Conservation (phyloP, 2,329 filamentous ascomycete species). For the Colletotrichum lindemuthianum region DNA sequence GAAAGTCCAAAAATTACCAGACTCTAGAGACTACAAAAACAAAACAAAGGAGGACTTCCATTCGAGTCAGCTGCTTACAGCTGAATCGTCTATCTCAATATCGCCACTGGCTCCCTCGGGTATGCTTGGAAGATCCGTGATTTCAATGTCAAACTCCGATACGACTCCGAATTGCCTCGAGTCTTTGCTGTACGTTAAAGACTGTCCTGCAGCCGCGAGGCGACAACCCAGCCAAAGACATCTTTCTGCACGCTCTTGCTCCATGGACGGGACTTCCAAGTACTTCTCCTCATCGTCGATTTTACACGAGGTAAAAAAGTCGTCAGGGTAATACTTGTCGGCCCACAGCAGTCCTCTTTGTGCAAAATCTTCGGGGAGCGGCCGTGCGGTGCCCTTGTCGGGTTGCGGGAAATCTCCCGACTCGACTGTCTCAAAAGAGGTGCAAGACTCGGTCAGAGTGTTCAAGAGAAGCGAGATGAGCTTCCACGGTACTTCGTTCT, state of each 20-base stretch:
- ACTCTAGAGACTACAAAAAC: not conserved
- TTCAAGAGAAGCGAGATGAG: slow-evolving; percentile 54
- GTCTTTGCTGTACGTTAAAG: slow-evolving; percentile 56
- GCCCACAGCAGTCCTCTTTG: slow-evolving; percentile 72
- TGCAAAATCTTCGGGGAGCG: slow-evolving; percentile 75
- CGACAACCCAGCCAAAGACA: slow-evolving; percentile 66
- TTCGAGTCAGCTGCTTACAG: not conserved
- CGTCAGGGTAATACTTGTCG: slow-evolving; percentile 64
- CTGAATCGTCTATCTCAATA: not conserved
- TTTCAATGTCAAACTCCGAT: slow-evolving; percentile 46
- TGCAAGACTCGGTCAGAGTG: slow-evolving; percentile 40
- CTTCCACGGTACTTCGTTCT: slow-evolving; percentile 63
- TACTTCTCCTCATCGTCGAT: slow-evolving; percentile 74
- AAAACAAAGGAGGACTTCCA: not conserved
- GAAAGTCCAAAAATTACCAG: not conserved
- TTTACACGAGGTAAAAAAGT: slow-evolving; percentile 67
- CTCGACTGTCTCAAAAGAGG: slow-evolving; percentile 34
- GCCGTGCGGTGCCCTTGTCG: slow-evolving; percentile 56
- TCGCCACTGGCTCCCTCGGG: not conserved
- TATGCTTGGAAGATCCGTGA: not conserved
- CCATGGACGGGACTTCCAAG: slow-evolving; percentile 69
- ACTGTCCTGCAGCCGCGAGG: slow-evolving; percentile 54
- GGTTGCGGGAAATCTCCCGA: slow-evolving; percentile 58
- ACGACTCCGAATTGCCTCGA: slow-evolving; percentile 52
- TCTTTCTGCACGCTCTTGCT: slow-evolving; percentile 65